These are phyloP conservation scores for Nepenthes mirabilis DNA, from an alignment of 148 eudicot species.

Conservation along the genomic window DNA sequence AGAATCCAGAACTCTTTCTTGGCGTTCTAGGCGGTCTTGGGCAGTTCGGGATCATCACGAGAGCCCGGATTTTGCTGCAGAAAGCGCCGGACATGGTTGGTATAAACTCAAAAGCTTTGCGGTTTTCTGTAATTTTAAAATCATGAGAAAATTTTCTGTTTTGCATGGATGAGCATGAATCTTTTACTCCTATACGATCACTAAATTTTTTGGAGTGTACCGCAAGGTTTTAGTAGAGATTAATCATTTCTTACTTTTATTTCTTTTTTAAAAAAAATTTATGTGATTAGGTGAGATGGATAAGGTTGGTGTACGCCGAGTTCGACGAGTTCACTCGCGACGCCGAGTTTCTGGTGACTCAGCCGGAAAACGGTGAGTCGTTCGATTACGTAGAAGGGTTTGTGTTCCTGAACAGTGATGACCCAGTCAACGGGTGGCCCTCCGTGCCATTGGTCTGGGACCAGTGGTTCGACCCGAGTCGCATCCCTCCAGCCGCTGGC, in stretches of 20 bases:
- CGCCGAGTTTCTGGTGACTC: slow-evolving; percentile 58
- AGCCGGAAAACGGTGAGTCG: slow-evolving; percentile 19
- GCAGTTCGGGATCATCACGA: slow-evolving; percentile 75
- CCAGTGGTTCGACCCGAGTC: slow-evolving; percentile 47
- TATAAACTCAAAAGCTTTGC: background rate
- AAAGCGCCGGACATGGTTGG: slow-evolving; percentile 60
- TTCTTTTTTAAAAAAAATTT: background rate
- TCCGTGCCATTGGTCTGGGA: slow-evolving; percentile 37
- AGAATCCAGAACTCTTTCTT: slow-evolving; percentile 41
- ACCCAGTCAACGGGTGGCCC: slow-evolving; percentile 75
- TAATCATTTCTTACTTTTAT: too few species aligned
- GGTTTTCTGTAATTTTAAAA: background rate
- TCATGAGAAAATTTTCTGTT: background rate
- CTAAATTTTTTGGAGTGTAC: background rate
- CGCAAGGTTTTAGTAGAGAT: too few species aligned
- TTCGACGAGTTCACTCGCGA: slow-evolving; percentile 68
- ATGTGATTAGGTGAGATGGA: slow-evolving; percentile 67
- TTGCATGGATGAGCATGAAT: background rate
- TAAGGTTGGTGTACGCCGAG: slow-evolving; percentile 68
- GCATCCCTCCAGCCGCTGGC: slow-evolving; percentile 28
- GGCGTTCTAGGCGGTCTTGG: slow-evolving; percentile 86
- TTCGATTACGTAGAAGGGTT: slow-evolving; percentile 86
- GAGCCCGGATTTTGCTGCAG: slow-evolving; percentile 62
- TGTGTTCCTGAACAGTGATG: slow-evolving; percentile 64
- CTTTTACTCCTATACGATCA: background rate